phyloP scores from a whole-genome alignment of 192 early-diverging fungal species.

The Rhizoclosmatium sp. region DNA sequence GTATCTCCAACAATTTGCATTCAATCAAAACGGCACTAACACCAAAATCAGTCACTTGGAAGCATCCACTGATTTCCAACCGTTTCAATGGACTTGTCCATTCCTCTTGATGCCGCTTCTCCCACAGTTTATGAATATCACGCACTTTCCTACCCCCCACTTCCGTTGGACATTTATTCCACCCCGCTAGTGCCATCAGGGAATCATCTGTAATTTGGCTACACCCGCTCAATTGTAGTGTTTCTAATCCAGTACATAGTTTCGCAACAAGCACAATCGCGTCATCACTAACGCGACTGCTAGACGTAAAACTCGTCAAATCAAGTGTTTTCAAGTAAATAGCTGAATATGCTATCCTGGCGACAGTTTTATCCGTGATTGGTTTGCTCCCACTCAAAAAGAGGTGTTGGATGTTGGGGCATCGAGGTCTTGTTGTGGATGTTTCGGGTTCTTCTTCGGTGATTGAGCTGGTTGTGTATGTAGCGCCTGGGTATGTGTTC shows the following conservation, averaged over 20 bases:
- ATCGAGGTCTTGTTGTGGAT: constrained; percentile 4
- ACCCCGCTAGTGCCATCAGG: constrained; percentile 13
- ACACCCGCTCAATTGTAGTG: constrained; percentile 20
- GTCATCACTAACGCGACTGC: neutral
- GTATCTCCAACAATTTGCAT: constrained; percentile 22
- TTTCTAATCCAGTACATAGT: neutral
- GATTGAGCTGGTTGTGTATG: neutral
- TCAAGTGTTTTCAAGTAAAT: constrained; percentile 20
- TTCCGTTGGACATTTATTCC: neutral
- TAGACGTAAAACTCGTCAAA: constrained; percentile 9
- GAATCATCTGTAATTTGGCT: constrained; percentile 31
- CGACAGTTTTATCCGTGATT: constrained; percentile 20
- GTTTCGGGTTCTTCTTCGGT: neutral
- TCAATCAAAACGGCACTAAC: constrained; percentile 12
- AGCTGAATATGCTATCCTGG: neutral
- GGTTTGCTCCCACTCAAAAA: neutral
- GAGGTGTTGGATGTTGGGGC: constrained; percentile 21
- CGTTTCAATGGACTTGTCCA: neutral
- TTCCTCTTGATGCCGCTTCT: neutral
- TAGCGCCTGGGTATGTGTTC: neutral
- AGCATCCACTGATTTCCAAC: constrained; percentile 33
- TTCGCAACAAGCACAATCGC: constrained; percentile 10
- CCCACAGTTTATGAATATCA: neutral
- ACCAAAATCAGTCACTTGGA: constrained; percentile 31
- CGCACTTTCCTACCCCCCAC: neutral